Percentiles rank a stretch among this genome's conserved stretches.
These are phyloP conservation scores for Curvularia lunata DNA, from an alignment of 2,329 filamentous ascomycete genomes.

Conservation along the genomic window DNA sequence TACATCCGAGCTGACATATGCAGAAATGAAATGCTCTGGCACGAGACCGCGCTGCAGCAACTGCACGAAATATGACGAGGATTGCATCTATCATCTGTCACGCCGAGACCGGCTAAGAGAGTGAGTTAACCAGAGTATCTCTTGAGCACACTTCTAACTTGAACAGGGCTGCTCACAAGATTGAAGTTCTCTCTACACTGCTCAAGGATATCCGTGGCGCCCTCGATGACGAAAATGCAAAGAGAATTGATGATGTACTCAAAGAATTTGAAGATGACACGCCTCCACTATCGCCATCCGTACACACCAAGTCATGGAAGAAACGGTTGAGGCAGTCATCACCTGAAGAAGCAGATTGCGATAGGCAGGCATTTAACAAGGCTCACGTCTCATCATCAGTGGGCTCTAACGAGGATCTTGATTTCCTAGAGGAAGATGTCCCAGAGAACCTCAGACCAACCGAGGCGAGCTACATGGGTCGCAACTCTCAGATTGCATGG, in stretches of 20 bases:
- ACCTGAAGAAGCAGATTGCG: background rate
- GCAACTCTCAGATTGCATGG: background rate
- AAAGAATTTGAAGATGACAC: background rate
- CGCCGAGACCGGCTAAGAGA: background rate
- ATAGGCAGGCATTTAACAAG: background rate
- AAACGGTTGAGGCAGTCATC: background rate
- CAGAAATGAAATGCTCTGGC: constrained; percentile 1
- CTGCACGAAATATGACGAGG: background rate
- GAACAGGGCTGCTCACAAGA: background rate
- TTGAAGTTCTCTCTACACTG: background rate
- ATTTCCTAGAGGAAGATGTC: too few species aligned
- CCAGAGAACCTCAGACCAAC: background rate
- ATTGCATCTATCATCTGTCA: background rate
- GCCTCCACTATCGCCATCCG: background rate
- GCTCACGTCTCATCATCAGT: background rate
- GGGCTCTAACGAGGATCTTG: background rate
- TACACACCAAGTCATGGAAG: background rate
- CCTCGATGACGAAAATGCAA: background rate
- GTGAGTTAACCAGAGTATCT: background rate
- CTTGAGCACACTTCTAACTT: background rate
- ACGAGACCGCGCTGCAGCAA: background rate
- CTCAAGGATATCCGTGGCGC: background rate
- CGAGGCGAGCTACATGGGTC: background rate
- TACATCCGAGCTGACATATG: background rate
- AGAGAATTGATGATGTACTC: background rate